These are phyloP conservation scores for Tieghemiomyces parasiticus DNA, from an alignment of 192 early-diverging fungal genomes.

Conservation along the genomic window DNA sequence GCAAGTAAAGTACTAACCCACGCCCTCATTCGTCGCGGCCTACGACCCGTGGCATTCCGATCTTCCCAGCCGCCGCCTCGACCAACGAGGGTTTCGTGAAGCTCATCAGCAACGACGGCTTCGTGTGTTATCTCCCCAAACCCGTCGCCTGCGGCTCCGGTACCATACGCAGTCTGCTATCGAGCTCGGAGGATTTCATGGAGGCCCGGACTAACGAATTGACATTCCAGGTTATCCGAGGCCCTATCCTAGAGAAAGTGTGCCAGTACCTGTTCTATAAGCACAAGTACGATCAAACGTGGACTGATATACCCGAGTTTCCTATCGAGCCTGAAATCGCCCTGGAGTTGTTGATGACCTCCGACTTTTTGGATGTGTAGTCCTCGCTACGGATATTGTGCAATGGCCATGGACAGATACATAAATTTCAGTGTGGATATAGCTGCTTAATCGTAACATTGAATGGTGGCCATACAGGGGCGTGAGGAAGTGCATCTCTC, in stretches of 20 bases:
- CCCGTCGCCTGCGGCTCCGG: constrained; percentile 81
- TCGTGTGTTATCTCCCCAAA: constrained; percentile 76
- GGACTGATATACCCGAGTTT: constrained; percentile 75
- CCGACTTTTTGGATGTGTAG: constrained; percentile 89
- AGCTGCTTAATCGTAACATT: too few species aligned
- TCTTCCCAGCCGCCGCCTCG: too few species aligned
- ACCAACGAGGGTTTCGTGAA: too few species aligned
- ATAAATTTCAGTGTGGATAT: too few species aligned
- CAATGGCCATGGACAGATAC: too few species aligned
- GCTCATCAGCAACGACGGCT: constrained; percentile 78
- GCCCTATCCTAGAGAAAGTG: constrained; percentile 79
- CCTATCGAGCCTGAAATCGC: constrained; percentile 75
- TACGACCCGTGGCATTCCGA: too few species aligned
- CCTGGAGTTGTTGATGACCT: constrained; percentile 85
- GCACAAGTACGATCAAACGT: constrained; percentile 35
- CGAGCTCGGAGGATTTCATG: constrained; percentile 73
- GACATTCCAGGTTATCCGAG: constrained; percentile 84
- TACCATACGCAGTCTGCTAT: constrained; percentile 91
- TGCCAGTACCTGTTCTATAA: constrained; percentile 93
- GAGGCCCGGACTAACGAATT: constrained; percentile 82
- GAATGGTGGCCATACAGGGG: too few species aligned
- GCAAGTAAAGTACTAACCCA: too few species aligned
- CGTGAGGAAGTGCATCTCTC: too few species aligned
- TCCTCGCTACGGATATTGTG: too few species aligned
- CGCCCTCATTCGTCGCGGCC: too few species aligned